Base-by-base conservation (phyloP, 805 yeast species). In the Huiozyma sinensis region DNA sequence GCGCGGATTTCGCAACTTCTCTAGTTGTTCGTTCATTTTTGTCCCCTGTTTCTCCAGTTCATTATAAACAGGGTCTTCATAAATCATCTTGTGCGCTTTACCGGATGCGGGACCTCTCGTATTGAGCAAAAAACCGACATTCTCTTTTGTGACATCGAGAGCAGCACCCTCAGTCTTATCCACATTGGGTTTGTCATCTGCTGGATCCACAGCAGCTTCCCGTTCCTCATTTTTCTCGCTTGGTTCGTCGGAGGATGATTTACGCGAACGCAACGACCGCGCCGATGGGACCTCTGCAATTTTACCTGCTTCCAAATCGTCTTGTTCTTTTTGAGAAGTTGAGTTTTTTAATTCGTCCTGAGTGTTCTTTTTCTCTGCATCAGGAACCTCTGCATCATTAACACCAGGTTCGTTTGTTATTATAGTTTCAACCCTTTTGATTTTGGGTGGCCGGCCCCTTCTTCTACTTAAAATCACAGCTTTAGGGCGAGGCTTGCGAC, bases 371-470 rank as follows among this genome's bases (percentile, higher is more conserved):
- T 17, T 11, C 8, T 17, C 28, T 9, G 32, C 27, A 17, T 33
- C 30, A 28, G 5, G 28, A 8, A 10, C 28, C 7, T 13, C 30
- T 33, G n/a, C 29, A 44, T 31, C 33, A 31, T 9, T 11, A 31
- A 11, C n/a, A 31, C 9, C 33, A 31, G 33, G 9, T 31, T 31
- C 32, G 28, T 7, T 36, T 28, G 28, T 41, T 41, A 30, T 40
- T 41, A 12, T 43, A 48, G 6, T 32, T 31, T 31, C 24, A 1
- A 56, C 59, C 5, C 57, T 56, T 49, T 57, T 56, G 50, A 51
- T 54, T 48, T 59, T 61, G 5, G 64, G 64, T 10, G 66, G 66
- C 42, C 66, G 54, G 33, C 66, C 66, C 42, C 66, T 55, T 46
- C 54, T 59, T 17, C 24, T 17, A 4, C 24, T 17, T 2, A 17